These are phyloP conservation scores for Vanrija sp. DNA, from an alignment of 1,284 basidiomycete genomes.

Conservation along the genomic window DNA sequence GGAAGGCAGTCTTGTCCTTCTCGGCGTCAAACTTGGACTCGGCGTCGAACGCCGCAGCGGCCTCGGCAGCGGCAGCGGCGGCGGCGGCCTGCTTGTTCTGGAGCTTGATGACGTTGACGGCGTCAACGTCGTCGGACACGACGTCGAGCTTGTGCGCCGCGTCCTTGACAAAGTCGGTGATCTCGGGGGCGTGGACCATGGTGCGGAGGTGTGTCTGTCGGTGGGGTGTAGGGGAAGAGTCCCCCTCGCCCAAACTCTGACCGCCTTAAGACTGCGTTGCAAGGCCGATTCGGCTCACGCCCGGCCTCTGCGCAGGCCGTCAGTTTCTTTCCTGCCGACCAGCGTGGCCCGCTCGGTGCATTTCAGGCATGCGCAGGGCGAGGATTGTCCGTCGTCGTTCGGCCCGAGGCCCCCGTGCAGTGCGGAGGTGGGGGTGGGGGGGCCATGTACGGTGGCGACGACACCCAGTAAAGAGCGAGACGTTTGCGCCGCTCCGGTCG, in stretches of 20 bases:
- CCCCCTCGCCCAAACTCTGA: too few relatives aligned
- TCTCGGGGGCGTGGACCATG: conserved; percentile 37
- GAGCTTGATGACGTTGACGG: conserved; percentile 52
- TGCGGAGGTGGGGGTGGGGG: neutral
- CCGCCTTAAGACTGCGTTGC: neutral
- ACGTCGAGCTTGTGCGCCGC: conserved; percentile 55
- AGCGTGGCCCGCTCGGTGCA: too few relatives aligned
- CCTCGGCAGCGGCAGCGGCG: conserved; percentile 11
- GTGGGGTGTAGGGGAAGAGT: too few relatives aligned
- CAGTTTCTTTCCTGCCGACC: too few relatives aligned
- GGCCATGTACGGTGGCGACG: neutral
- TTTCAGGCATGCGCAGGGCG: too few relatives aligned
- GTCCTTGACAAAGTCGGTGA: conserved; percentile 35
- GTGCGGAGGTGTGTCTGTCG: neutral
- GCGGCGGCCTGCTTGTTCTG: conserved; percentile 26
- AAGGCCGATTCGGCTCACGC: neutral
- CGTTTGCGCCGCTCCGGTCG: neutral
- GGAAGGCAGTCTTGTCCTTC: conserved; percentile 66
- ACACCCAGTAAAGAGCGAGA: neutral
- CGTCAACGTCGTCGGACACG: conserved; percentile 70
- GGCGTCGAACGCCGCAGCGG: conserved; percentile 55
- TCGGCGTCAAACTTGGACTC: conserved; percentile 63
- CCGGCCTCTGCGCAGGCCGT: too few relatives aligned
- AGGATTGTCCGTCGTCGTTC: too few relatives aligned
- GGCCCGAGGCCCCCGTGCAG: too few relatives aligned